Evolutionary conservation across 495 filamentous ascomycete species (phyloP), one percentile per base, ranked within the genome.

Genomic region (Usnea hakonensis): DNA sequence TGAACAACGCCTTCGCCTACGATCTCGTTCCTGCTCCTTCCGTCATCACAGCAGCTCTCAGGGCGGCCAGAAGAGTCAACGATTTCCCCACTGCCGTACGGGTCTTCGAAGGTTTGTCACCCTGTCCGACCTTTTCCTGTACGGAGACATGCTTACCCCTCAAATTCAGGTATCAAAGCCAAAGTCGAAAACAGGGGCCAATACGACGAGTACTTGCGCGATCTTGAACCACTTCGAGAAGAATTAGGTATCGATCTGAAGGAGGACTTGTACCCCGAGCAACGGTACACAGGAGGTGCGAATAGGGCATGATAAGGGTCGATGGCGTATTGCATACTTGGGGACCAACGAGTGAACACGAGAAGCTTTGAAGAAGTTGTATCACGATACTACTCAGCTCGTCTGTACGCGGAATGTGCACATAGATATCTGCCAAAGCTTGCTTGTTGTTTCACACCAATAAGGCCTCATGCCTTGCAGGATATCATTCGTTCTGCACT

Each of bases 1-100:
- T 99, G 68, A 99, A 99, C 87, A 99, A 99, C 80, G 91, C 89
- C 75, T 99, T 99, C 79, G 94, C 94, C 75, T 99, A 99, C 87
- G 94, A 99, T 84, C 86, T 99, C 71, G 94, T 99, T 65, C 94
- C 94, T 68, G 92, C 93, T 57, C 85, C 93, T 58, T 86, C 90
- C 69, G 95, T 99, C 72, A 85, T 97, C 76, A 83, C 84, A 68
- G 92, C 94, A 68, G 94, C 94, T 60, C 83, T 99, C 59, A 87
- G 83, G 74, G 94, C 94, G 64, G 94, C 94, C 57, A 81, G 94
- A 72, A 84, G 94, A 74, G 95, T 99, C 73, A 96, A 99, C 79
- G 94, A 99, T 81, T 97, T 87, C 83, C 93, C 94, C 67, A 97
- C 94, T 64, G 95, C 94, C 67, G 94, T 97, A 68, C 86, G 94